Percentiles rank a stretch among this genome's conserved stretches.
These are phyloP conservation scores for Penicillium subrubescens DNA, from an alignment of 495 filamentous ascomycete species.

Conservation along the genomic window DNA sequence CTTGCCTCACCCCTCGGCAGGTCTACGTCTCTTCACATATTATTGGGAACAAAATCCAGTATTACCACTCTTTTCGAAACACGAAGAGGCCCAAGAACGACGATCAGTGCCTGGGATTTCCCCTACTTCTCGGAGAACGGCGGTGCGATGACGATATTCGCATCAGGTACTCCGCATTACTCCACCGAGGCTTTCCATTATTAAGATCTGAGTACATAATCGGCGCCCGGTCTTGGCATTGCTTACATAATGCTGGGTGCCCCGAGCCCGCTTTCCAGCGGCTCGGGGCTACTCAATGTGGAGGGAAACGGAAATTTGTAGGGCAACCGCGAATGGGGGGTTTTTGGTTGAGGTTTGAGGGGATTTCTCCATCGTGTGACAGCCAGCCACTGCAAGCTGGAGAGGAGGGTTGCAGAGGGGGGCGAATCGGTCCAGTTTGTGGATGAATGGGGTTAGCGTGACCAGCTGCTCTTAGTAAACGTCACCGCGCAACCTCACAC, in stretches of 20 bases:
- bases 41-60: neutral
- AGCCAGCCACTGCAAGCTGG: neutral
- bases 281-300: neutral
- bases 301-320: neutral
- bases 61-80: neutral
- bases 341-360: neutral
- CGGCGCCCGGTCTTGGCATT: conserved; percentile 26
- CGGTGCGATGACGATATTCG: conserved; percentile 19
- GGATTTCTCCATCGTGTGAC: neutral
- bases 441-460: conserved; percentile 34
- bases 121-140: conserved; percentile 3
- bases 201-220: conserved; percentile 12
- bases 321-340: neutral
- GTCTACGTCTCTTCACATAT: neutral
- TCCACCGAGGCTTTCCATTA: conserved; percentile 15
- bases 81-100: neutral
- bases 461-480: conserved; percentile 36
- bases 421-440: conserved; percentile 25
- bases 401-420: conserved; percentile 11
- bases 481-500: conserved; percentile 48
- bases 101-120: neutral
- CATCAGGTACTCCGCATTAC: conserved; percentile 15
- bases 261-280: neutral
- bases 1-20: neutral
- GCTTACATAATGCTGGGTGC: conserved; percentile 15